A percentile compares a stretch with the other conserved stretches of the same genome.
Conservation (phyloP, 441 rosid species). For the Monsonia emarginata region DNA sequence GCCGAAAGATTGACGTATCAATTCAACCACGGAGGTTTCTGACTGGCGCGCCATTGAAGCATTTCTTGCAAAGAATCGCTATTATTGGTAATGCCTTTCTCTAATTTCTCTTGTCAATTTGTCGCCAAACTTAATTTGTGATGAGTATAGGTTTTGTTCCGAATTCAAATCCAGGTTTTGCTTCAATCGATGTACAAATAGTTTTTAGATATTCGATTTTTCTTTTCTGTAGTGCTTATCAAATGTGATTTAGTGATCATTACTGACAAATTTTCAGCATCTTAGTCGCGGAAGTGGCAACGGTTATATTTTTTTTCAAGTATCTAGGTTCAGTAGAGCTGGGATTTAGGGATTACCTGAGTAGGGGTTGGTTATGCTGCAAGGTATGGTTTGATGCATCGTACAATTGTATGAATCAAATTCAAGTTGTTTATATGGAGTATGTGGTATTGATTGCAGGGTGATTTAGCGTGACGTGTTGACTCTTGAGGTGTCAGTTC, state of each 20-base stretch:
- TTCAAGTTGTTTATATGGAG: not conserved
- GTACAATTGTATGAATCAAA: not conserved
- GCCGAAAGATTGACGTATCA: not conserved
- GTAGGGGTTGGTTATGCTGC: not conserved
- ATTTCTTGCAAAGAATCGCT: not conserved
- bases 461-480: not conserved
- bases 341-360: not conserved
- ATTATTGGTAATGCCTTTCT: not conserved
- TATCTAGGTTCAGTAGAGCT: not conserved
- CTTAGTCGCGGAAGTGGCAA: not conserved
- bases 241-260: not conserved
- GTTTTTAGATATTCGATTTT: not conserved
- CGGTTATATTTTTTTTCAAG: not conserved
- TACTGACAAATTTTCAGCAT: not conserved
- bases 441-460: slow-evolving; percentile 2
- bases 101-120: not conserved
- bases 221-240: not conserved
- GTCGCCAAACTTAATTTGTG: not conserved
- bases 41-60: not conserved
- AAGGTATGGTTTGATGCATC: not conserved
- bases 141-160: not conserved
- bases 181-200: not conserved
- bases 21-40: not conserved
- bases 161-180: not conserved
- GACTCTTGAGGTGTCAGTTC: not conserved